Evolutionary conservation across 2,329 filamentous ascomycete species (phyloP).

Genomic region (Cladosporium cucumerinum): DNA sequence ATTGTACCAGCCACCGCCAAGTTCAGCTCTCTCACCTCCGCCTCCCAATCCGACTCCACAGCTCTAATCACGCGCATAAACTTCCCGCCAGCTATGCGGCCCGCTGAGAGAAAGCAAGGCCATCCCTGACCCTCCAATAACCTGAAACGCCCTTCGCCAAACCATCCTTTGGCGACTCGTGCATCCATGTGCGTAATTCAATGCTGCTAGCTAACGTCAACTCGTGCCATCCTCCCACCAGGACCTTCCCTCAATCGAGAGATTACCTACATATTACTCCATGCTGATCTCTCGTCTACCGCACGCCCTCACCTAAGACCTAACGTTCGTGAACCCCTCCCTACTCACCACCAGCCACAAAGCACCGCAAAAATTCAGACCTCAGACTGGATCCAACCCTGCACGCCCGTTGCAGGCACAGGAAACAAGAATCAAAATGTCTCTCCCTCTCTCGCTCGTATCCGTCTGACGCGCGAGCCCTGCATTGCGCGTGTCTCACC

Average conservation of each 20-base stretch:
- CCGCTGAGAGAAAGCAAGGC: neutral
- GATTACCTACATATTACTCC: neutral
- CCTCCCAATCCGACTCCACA: neutral
- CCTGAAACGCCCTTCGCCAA: conserved; percentile 1
- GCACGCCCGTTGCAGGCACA: neutral
- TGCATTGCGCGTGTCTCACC: neutral
- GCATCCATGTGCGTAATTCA: neutral
- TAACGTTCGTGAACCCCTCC: neutral
- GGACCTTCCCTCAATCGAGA: neutral
- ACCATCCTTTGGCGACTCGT: neutral
- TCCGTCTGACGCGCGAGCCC: neutral
- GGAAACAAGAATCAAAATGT: neutral
- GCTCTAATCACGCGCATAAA: conserved; percentile 1
- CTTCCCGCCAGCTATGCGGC: neutral
- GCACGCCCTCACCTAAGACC: neutral
- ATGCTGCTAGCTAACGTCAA: neutral
- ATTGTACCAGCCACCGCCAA: neutral
- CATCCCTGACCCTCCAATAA: neutral
- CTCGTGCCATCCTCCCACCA: neutral
- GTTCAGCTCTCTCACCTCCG: neutral
- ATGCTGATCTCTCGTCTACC: neutral
- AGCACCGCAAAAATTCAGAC: neutral
- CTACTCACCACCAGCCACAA: neutral
- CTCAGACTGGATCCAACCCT: neutral
- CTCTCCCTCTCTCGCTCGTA: neutral